Evolutionary conservation across 306 rosid genomes (phyloP).

Genomic region (Casuarina equisetifolia): DNA sequence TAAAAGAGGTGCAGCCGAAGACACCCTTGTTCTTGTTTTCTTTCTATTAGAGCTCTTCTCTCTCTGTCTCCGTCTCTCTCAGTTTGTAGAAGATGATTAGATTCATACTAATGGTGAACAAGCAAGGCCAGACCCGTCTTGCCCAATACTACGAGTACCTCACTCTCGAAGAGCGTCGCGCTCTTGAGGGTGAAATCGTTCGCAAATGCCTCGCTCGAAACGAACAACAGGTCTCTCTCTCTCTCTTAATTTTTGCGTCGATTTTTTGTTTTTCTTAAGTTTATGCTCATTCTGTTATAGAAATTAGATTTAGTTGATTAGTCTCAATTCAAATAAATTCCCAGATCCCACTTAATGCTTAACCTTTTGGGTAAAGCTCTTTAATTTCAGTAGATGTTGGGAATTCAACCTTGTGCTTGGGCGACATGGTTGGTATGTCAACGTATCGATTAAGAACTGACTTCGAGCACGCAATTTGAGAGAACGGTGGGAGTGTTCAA

Average conservation of each 20-base stretch:
- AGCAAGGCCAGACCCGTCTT: conserved; percentile 91
- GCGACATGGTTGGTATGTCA: background rate
- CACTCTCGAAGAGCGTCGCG: conserved; percentile 80
- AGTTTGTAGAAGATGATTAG: conserved; percentile 56
- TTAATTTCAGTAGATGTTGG: background rate
- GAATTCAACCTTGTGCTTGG: background rate
- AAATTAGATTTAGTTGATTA: background rate
- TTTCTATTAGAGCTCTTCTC: no score
- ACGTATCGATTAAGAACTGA: background rate
- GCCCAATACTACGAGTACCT: conserved; percentile 95
- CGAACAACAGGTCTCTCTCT: conserved; percentile 68
- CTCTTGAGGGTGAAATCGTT: conserved; percentile 92
- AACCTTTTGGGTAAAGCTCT: background rate
- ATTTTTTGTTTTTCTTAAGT: background rate
- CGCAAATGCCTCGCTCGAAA: conserved; percentile 91
- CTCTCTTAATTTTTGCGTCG: background rate
- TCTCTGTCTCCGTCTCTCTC: background rate
- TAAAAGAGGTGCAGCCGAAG: background rate
- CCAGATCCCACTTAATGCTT: background rate
- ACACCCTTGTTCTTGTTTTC: background rate
- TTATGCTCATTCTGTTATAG: background rate
- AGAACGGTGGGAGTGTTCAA: background rate
- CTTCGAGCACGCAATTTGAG: background rate
- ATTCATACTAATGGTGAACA: conserved; percentile 93
- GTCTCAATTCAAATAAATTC: background rate